Evolutionary conservation across 805 yeast species (phyloP), one percentile per base, ranked within the genome.

Genomic region (Yamadazyma insecticola): DNA sequence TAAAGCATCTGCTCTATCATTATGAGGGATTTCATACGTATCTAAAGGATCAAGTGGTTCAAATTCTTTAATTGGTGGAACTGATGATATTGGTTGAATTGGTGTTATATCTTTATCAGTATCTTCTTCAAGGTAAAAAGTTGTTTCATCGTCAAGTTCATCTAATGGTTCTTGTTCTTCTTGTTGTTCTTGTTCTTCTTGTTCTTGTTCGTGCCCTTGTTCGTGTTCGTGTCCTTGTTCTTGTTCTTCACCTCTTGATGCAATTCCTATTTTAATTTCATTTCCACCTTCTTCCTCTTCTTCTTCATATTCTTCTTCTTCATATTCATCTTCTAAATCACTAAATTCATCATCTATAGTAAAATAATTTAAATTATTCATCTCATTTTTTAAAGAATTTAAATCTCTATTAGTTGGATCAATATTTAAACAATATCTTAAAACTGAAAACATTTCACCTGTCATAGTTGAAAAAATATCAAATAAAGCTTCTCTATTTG

Each of bases 391-490:
- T 68, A 88, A 75, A 32, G 61, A 60, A 2, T 51, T 50, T 37
- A 90, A 62, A 47, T 80, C 79, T 49, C 97, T 77, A 58, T 89
- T 86, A 16, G 72, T 70, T 1, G 97, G 97, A 60, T 89, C 96
- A 35, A 90, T 73, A 9, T 94, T 81, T 34, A 90, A 66, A 39
- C 83, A 71, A 43, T 75, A 74, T 35, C 95, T 72, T 50, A 89
- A 69, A 0, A 85, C 94, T n/a, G 81, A 76, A 52, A 87, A 90
- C 47, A 88, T 72, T 50, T 88, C 96, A 31, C 76, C 78, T 31
- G 92, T 76, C 87, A 90, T 81, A 4, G 88, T 67, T 12, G 96
- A 88, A 54, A 89, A 90, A 24, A 88, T 83, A 59, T 90, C 97
- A 59, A 87, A 88, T 28, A 90, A 63, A 2, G 94, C 82, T 55